Evolutionary conservation across 768 basidiomycete species (phyloP).

Genomic region (Hericium erinaceus): DNA sequence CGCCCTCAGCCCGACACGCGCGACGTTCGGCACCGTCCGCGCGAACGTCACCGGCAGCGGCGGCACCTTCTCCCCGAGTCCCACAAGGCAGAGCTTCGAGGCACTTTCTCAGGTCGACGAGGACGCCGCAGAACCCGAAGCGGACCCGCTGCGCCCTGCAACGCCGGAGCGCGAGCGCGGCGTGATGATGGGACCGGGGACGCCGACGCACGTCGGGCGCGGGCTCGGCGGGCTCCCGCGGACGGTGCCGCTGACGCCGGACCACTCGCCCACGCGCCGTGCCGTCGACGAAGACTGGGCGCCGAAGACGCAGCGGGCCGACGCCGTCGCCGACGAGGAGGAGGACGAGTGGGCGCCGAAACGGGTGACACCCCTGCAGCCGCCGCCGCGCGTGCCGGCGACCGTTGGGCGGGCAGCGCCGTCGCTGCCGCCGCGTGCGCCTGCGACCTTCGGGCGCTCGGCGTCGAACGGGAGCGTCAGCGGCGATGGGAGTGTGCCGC

Average conservation of each 20-base stretch:
- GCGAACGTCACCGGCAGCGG: not conserved
- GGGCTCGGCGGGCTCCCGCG: conserved; percentile 41
- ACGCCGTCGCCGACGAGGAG: not conserved
- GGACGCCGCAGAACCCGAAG: not conserved
- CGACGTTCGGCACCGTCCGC: not conserved
- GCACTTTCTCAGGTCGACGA: conserved; percentile 5
- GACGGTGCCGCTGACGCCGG: conserved; percentile 34
- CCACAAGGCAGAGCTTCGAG: not conserved
- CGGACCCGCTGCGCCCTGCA: not conserved
- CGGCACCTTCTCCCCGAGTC: not conserved
- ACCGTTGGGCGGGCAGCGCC: too few species aligned
- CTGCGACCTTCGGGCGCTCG: conserved; percentile 6
- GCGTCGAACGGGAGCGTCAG: not conserved
- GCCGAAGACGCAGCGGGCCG: too few species aligned
- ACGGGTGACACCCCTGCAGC: not conserved
- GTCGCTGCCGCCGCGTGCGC: not conserved
- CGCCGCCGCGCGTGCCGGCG: not conserved
- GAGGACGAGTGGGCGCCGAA: conserved; percentile 2
- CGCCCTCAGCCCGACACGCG: conserved; percentile 27
- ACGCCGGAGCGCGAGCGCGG: conserved; percentile 16
- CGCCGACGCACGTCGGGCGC: conserved; percentile 38
- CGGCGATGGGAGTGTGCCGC: not conserved
- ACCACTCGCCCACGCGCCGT: not conserved
- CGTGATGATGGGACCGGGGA: conserved; percentile 16
- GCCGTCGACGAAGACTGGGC: not conserved